Evolutionary conservation across 2,329 filamentous ascomycete species (phyloP), one percentile per base, ranked within the genome.

Genomic region (Akanthomyces muscarius): DNA sequence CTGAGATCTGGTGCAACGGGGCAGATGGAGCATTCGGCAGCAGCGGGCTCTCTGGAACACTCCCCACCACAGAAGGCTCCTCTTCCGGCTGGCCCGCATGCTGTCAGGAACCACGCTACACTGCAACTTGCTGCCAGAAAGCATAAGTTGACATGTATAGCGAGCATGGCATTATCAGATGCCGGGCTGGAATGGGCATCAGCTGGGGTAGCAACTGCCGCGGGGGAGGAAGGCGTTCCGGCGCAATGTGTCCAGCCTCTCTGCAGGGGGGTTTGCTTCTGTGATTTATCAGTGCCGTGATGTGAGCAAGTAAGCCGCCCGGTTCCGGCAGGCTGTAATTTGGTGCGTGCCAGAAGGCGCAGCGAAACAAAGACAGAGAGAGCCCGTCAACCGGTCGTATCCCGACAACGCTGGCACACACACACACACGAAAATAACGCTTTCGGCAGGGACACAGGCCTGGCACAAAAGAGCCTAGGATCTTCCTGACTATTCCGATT

Each of bases 1-100:
- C 8, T 14, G 50, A 55, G 59, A 61, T 62, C 59, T 62, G 50
- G 59, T 62, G 42, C 59, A 55, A 62, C 42, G 59, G 59, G 59
- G 59, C 59, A 25, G 42, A 62, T 55, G 59, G 59, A 62, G 51
- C 47, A 18, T 42, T 59, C 57, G 57, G 47, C 45, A 60, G 11
- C 45, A 10, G 33, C 42, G 44, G 47, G 16, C 33, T 60, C 16
- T 52, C 42, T 51, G 44, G 30, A 45, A 50, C 45, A 28, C 21
- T 28, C 21, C 13, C 13, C 54, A 23, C 48, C 36, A 18, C 36
- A 5, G 18, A 21, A 30, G 23, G 30, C 45, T 33, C 30, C 59
- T 54, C 47, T 61, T 23, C 44, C 51, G 50, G 50, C 50, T 47
- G 59, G 51, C 50, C 50, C 51, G 59, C 50, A 54, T 53, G 45